phyloP scores from a whole-genome alignment of 345 rosid species.

The Draba incana region DNA sequence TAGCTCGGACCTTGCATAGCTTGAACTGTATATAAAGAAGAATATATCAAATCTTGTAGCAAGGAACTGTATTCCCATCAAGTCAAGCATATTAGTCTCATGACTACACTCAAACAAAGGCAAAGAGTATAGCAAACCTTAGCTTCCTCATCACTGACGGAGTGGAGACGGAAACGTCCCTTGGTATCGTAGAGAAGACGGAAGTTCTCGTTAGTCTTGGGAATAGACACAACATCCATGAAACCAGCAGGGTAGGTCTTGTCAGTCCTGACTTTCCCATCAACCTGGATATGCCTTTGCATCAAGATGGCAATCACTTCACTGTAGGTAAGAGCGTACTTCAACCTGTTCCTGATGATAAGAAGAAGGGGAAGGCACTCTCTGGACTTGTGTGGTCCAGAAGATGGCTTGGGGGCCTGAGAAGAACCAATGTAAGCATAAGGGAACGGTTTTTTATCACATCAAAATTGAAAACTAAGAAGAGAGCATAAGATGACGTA shows the following conservation, averaged over 20 bases:
- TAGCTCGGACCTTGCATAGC: constrained; percentile 42
- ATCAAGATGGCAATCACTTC: constrained; percentile 49
- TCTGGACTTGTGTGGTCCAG: constrained; percentile 48
- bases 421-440: background rate
- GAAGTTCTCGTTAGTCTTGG: constrained; percentile 44
- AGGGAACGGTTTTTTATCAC: background rate
- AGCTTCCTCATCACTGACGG: constrained; percentile 41
- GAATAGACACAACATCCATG: constrained; percentile 46
- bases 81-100: background rate
- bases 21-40: constrained; percentile 25
- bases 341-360: constrained; percentile 55
- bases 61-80: background rate
- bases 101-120: background rate
- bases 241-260: constrained; percentile 46
- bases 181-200: constrained; percentile 46
- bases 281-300: constrained; percentile 44
- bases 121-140: constrained; percentile 18
- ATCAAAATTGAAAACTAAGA: background rate
- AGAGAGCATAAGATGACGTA: constrained; percentile 10
- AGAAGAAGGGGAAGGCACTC: constrained; percentile 46
- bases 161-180: constrained; percentile 46
- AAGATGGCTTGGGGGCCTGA: constrained; percentile 45
- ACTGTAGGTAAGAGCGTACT: constrained; percentile 61
- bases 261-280: constrained; percentile 45
- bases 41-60: background rate